Conservation (phyloP, 805 yeast genomes). For the Ogataea paradorogensis region DNA sequence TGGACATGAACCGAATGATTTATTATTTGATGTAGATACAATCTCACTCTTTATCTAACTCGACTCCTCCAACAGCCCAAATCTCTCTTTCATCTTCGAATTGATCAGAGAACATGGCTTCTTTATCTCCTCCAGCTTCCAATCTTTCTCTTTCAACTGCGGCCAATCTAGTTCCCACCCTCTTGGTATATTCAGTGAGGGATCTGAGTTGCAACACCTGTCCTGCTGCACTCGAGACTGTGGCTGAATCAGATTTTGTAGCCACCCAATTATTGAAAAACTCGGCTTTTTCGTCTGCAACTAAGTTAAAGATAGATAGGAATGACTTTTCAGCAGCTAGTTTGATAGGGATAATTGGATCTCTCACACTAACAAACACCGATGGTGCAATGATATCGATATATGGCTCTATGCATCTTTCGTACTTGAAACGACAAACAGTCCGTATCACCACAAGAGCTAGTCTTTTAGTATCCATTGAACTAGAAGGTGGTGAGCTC, state of each 20-base stretch:
- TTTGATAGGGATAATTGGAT: conserved; percentile 85
- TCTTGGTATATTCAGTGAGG: conserved; percentile 80
- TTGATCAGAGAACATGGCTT: conserved; percentile 78
- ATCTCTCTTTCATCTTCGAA: conserved; percentile 84
- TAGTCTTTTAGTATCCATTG: conserved; percentile 76
- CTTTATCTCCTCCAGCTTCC: conserved; percentile 87
- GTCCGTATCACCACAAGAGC: conserved; percentile 76
- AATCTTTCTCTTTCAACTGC: conserved; percentile 83
- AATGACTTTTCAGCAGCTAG: conserved; percentile 92
- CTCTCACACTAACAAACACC: conserved; percentile 80
- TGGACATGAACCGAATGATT: not conserved
- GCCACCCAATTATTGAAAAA: conserved; percentile 66
- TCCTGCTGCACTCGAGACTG: conserved; percentile 45
- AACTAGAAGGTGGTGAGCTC: conserved; percentile 53
- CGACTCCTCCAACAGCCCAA: conserved; percentile 83
- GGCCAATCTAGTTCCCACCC: conserved; percentile 88
- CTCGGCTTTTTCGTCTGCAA: conserved; percentile 56
- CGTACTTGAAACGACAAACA: conserved; percentile 59
- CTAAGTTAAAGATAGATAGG: conserved; percentile 65
- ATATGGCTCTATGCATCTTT: conserved; percentile 47
- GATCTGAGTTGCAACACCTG: conserved; percentile 60
- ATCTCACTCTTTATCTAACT: conserved; percentile 31
- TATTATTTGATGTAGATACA: too few relatives aligned
- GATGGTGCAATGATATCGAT: conserved; percentile 62
- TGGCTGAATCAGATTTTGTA: conserved; percentile 34